These are phyloP conservation scores for Cubamyces sp. DNA, from an alignment of 768 basidiomycete species.

Conservation along the genomic window DNA sequence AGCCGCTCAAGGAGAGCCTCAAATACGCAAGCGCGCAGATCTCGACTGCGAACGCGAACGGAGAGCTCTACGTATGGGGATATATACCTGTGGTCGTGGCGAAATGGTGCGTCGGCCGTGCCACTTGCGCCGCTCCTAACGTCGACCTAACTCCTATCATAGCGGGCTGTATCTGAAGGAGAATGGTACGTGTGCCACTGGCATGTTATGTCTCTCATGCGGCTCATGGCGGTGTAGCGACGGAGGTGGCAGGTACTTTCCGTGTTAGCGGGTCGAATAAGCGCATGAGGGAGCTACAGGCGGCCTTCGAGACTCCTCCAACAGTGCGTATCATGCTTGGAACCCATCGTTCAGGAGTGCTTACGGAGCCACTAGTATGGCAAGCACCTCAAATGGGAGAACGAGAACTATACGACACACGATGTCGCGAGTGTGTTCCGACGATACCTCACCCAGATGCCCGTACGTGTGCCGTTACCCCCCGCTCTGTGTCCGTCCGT, in stretches of 20 bases:
- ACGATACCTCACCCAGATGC: constrained; percentile 95
- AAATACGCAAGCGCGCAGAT: constrained; percentile 92
- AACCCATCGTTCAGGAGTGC: neutral
- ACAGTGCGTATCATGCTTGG: constrained; percentile 54
- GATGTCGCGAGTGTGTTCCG: constrained; percentile 97
- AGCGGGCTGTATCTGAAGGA: constrained; percentile 96
- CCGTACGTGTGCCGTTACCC: constrained; percentile 57
- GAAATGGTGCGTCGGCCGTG: constrained; percentile 71
- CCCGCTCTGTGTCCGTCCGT: constrained; percentile 9
- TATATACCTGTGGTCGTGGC: constrained; percentile 97
- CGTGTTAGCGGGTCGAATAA: constrained; percentile 95
- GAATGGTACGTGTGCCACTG: constrained; percentile 58
- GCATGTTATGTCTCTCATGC: neutral
- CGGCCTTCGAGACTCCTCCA: constrained; percentile 86
- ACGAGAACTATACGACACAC: constrained; percentile 86
- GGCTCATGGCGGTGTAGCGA: constrained; percentile 51
- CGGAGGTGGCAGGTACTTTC: constrained; percentile 92
- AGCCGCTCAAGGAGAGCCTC: constrained; percentile 81
- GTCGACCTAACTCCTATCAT: constrained; percentile 21
- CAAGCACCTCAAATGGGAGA: constrained; percentile 90
- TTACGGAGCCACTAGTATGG: constrained; percentile 65
- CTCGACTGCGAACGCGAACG: constrained; percentile 81
- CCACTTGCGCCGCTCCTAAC: constrained; percentile 6
- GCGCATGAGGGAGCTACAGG: constrained; percentile 95
- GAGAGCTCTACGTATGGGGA: constrained; percentile 89